Evolutionary conservation across 805 yeast species (phyloP).

Genomic region (Kazachstania africana): DNA sequence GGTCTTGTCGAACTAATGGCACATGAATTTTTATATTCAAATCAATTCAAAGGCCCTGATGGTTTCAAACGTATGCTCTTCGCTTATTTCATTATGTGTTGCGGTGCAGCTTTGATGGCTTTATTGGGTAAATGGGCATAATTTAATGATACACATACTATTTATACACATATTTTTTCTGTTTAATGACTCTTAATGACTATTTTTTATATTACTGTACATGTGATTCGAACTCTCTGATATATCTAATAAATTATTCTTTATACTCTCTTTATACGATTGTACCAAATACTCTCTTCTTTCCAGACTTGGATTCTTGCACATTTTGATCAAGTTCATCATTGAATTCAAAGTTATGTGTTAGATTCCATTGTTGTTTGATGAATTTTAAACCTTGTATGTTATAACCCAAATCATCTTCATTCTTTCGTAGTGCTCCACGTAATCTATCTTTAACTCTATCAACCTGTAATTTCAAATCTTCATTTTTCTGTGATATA

Average conservation of each 20-base stretch:
- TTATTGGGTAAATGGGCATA: conserved; percentile 68
- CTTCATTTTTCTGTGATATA: conserved; percentile 52
- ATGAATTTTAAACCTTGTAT: conserved; percentile 69
- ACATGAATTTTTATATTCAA: conserved; percentile 49
- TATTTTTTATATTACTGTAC: background rate
- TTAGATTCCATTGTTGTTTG: conserved; percentile 66
- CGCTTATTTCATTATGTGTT: conserved; percentile 34
- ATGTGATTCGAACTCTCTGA: no score
- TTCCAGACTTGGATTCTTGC: conserved; percentile 42
- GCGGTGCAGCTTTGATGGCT: conserved; percentile 73
- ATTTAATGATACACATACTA: conserved; percentile 2
- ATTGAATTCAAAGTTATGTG: conserved; percentile 60
- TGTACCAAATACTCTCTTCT: conserved; percentile 67
- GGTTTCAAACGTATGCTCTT: conserved; percentile 40
- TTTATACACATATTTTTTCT: background rate
- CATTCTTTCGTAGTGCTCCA: conserved; percentile 36
- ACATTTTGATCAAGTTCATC: conserved; percentile 51
- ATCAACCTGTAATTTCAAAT: conserved; percentile 51
- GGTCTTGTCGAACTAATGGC: conserved; percentile 75
- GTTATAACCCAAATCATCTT: conserved; percentile 66
- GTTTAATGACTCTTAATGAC: background rate
- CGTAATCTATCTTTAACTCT: conserved; percentile 55
- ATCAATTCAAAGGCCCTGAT: conserved; percentile 49
- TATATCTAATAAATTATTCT: no score
- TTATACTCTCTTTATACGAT: conserved; percentile 17